phyloP scores from a whole-genome alignment of 2,329 filamentous ascomycete species.

The Passalora sequoiae region DNA sequence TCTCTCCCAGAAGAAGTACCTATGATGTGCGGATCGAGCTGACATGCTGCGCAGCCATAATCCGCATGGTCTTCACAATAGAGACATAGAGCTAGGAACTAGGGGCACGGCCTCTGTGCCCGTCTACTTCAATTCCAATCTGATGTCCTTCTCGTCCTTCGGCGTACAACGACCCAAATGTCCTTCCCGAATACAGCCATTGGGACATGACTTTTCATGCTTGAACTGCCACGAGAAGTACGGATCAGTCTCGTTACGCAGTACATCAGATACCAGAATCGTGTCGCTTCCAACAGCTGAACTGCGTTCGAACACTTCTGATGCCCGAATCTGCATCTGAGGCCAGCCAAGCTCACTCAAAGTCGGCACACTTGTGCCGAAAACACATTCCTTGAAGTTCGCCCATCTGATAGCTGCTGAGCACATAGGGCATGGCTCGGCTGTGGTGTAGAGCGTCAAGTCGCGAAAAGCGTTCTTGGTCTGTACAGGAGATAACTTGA shows the following conservation, averaged over 20 bases:
- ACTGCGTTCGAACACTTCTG: conserved; percentile 45
- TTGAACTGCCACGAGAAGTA: conserved; percentile 54
- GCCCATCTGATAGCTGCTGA: conserved; percentile 54
- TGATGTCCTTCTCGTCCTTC: too few species aligned
- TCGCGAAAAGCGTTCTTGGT: conserved; percentile 44
- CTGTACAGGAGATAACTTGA: conserved; percentile 40
- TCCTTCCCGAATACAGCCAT: conserved; percentile 32
- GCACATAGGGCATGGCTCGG: conserved; percentile 56
- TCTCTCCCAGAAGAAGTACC: not conserved
- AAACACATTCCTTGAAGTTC: conserved; percentile 53
- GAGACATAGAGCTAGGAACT: too few species aligned
- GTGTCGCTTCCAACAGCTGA: conserved; percentile 34
- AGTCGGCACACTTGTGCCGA: conserved; percentile 47
- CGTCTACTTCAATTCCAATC: too few species aligned
- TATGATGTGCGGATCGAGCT: too few species aligned
- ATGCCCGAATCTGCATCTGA: conserved; percentile 46
- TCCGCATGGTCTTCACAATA: too few species aligned
- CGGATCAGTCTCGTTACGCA: conserved; percentile 51
- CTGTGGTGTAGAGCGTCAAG: conserved; percentile 54
- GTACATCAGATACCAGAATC: conserved; percentile 42
- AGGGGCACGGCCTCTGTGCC: too few species aligned
- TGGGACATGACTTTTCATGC: conserved; percentile 33
- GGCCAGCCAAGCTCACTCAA: conserved; percentile 48
- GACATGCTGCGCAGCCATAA: too few species aligned
- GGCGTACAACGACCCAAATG: too few species aligned